phyloP scores from a whole-genome alignment of 148 eudicot genomes.

The Salicornia ramosissima region DNA sequence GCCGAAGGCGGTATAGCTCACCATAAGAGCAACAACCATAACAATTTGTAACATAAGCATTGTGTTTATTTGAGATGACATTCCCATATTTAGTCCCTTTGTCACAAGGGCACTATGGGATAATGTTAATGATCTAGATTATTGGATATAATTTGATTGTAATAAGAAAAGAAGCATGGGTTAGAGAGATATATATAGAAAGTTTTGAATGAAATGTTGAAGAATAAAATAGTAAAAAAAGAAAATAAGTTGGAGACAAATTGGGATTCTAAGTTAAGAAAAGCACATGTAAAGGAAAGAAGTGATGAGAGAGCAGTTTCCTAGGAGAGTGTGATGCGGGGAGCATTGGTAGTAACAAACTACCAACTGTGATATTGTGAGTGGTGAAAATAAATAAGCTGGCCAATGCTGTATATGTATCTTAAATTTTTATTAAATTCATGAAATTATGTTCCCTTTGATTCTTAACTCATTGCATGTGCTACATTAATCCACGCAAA shows the following conservation, averaged over 20 bases:
- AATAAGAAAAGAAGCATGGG: not conserved
- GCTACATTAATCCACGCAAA: too few species aligned
- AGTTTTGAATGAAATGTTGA: not conserved
- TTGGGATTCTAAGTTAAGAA: not conserved
- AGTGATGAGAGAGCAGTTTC: not conserved
- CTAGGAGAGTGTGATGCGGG: slow-evolving; percentile 3
- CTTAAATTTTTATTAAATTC: too few species aligned
- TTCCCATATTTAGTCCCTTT: not conserved
- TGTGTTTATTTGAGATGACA: not conserved
- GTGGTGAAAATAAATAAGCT: too few species aligned
- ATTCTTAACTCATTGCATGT: not conserved
- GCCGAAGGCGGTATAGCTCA: slow-evolving; percentile 14
- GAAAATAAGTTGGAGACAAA: not conserved
- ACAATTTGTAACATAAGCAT: slow-evolving; percentile 4
- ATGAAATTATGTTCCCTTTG: not conserved
- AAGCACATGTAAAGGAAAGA: not conserved
- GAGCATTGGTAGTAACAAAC: not conserved
- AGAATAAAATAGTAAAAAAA: not conserved
- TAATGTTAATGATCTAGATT: too few species aligned
- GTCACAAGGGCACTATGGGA: not conserved
- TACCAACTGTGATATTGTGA: not conserved
- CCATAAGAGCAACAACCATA: slow-evolving; percentile 13
- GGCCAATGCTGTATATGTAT: too few species aligned
- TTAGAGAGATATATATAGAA: not conserved
- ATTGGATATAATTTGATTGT: too few species aligned